Evolutionary conservation across 2,329 filamentous ascomycete genomes (phyloP), one percentile per base, ranked within the genome.

Genomic region (Fusarium proliferatum): DNA sequence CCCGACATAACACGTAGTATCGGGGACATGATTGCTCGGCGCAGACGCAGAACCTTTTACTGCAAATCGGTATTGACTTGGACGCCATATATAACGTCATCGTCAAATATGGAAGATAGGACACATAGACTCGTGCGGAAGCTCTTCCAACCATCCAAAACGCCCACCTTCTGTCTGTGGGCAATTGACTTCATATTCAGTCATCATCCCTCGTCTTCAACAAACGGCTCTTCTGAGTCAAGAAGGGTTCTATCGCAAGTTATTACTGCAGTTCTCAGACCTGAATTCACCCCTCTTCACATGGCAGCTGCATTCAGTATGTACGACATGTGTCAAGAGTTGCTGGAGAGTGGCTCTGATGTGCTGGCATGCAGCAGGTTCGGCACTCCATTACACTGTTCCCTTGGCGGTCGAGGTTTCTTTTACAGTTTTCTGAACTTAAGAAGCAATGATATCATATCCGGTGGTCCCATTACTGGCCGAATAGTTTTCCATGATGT

Each of bases 31-130:
- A n/a, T 36, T 34, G 33, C 33, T 9, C n/a, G 13, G 23, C 55
- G 41, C 28, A 43, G 30, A 11, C 39, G 28, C 16, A 57, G 55
- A 33, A 33, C 17, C 2, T 33, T 57, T 57, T 46, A 57, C 39
- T 5, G 11, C 6, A 23, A 52, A 36, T 36, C 49, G 19, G 49
- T 15, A 21, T 9, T 26, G 0, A 6, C 5, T 19, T 52, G n/a
- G 48, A 19, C 16, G 2, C 10, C 26, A 16, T 9, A 46, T 17
- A 3, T 9, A 13, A n/a, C 9, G 4, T 7, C 5, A 21, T 5
- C 16, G 7, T 16, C n/a, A 19, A 19, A 15, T 0, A 36, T 26
- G 2, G 30, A 3, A 19, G 1, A 5, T 15, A 3, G 2, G 9
- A 19, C 30, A 19, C 2, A 7, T 17, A 15, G 12, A 16, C 53